phyloP scores from a whole-genome alignment of 495 filamentous ascomycete genomes.

The Parathielavia appendiculata region DNA sequence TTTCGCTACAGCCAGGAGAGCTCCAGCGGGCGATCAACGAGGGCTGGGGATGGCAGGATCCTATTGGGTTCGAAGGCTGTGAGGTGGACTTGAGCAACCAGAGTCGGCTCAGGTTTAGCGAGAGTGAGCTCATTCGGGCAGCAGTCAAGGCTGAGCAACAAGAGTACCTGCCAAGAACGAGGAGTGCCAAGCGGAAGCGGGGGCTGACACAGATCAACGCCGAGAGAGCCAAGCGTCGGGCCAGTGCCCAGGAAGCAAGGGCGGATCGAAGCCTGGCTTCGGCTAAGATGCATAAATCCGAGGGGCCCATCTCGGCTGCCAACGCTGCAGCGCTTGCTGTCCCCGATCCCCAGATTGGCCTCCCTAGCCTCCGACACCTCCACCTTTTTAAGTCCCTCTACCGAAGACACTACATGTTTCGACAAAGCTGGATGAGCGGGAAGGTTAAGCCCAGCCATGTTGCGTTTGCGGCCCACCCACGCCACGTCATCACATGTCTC shows the following conservation, averaged over 20 bases:
- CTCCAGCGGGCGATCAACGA: constrained; percentile 79
- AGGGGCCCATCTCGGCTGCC: constrained; percentile 83
- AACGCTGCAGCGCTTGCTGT: constrained; percentile 74
- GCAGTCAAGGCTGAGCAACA: constrained; percentile 33
- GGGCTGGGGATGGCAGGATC: constrained; percentile 99
- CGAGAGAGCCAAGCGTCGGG: constrained; percentile 51
- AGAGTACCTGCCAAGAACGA: constrained; percentile 25
- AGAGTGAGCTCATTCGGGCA: constrained; percentile 41
- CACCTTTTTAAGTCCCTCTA: constrained; percentile 97
- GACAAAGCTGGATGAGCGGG: constrained; percentile 81
- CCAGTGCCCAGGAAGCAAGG: constrained; percentile 37
- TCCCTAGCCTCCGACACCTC: constrained; percentile 70
- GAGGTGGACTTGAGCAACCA: constrained; percentile 71
- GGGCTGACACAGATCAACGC: constrained; percentile 37
- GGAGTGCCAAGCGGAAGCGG: constrained; percentile 42
- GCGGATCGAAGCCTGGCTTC: constrained; percentile 35
- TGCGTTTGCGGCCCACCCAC: constrained; percentile 90
- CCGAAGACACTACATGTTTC: constrained; percentile 81
- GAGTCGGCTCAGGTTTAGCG: constrained; percentile 44
- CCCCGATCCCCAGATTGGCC: constrained; percentile 72
- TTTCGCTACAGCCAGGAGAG: constrained; percentile 72
- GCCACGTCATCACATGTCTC: constrained; percentile 95
- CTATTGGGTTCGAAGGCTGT: constrained; percentile 63
- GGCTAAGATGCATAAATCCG: constrained; percentile 47
- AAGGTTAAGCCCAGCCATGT: constrained; percentile 87